phyloP scores from a whole-genome alignment of 2,329 filamentous ascomycete species.

The Talaromyces sp. region DNA sequence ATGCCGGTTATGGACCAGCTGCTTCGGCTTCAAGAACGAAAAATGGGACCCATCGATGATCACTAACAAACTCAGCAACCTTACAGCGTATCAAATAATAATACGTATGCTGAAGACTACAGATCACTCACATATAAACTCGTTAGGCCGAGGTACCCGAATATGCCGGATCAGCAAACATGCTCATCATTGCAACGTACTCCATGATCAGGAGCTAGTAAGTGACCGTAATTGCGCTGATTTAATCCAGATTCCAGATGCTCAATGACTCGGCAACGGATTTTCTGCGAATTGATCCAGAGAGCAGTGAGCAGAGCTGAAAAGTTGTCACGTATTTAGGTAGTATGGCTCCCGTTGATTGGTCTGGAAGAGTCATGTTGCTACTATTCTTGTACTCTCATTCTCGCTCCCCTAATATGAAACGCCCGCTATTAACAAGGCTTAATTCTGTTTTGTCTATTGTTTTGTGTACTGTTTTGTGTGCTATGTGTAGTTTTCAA shows the following conservation, averaged over 20 bases:
- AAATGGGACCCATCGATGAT: neutral
- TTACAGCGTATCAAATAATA: neutral
- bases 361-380: neutral
- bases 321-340: constrained; percentile 1
- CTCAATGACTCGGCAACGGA: neutral
- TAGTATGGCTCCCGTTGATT: neutral
- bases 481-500: neutral
- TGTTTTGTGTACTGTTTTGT: neutral
- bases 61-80: neutral
- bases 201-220: neutral
- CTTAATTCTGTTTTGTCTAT: neutral
- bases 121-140: neutral
- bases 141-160: neutral
- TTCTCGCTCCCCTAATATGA: neutral
- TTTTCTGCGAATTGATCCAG: neutral
- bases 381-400: neutral
- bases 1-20: neutral
- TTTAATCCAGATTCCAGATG: neutral
- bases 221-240: neutral
- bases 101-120: neutral
- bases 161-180: constrained; percentile 7
- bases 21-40: neutral
- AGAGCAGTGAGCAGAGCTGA: neutral
- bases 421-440: neutral
- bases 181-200: neutral